Conservation (phyloP, 495 filamentous ascomycete genomes). For the Aspergillus steynii region DNA sequence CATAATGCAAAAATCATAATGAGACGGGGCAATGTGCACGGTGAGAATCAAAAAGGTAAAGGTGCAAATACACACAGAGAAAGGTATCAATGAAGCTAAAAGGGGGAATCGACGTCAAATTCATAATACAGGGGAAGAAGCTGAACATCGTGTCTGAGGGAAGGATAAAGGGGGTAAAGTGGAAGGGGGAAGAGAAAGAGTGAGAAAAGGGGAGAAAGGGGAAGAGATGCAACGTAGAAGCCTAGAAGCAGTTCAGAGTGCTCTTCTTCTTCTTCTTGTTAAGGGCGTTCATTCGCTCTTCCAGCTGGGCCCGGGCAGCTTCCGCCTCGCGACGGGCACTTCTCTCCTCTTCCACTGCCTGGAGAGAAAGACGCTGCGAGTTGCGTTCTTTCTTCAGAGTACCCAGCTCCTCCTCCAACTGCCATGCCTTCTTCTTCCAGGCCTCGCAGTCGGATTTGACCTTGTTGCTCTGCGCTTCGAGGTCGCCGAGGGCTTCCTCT, state of each 20-base stretch:
- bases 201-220: constrained; percentile 18
- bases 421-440: constrained; percentile 80
- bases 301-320: constrained; percentile 79
- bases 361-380: constrained; percentile 77
- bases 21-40: constrained; percentile 9
- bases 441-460: constrained; percentile 83
- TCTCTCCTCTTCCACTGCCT: constrained; percentile 92
- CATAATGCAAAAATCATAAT: constrained; percentile 23
- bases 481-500: constrained; percentile 91
- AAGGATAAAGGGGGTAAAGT: constrained; percentile 15
- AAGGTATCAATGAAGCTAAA: constrained; percentile 22
- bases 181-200: constrained; percentile 12
- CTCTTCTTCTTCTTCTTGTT: constrained; percentile 94
- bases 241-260: constrained; percentile 91
- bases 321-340: constrained; percentile 85
- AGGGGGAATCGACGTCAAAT: constrained; percentile 43
- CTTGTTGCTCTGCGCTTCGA: constrained; percentile 83
- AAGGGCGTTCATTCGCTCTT: constrained; percentile 92
- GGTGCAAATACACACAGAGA: constrained; percentile 21
- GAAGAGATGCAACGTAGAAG: constrained; percentile 14
- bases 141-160: constrained; percentile 37
- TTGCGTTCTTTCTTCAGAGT: constrained; percentile 68
- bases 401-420: constrained; percentile 76
- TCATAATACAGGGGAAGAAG: constrained; percentile 55
- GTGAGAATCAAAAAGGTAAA: constrained; percentile 4